phyloP scores from a whole-genome alignment of 2,329 filamentous ascomycete species.

The Dryadomyces sulphureus region DNA sequence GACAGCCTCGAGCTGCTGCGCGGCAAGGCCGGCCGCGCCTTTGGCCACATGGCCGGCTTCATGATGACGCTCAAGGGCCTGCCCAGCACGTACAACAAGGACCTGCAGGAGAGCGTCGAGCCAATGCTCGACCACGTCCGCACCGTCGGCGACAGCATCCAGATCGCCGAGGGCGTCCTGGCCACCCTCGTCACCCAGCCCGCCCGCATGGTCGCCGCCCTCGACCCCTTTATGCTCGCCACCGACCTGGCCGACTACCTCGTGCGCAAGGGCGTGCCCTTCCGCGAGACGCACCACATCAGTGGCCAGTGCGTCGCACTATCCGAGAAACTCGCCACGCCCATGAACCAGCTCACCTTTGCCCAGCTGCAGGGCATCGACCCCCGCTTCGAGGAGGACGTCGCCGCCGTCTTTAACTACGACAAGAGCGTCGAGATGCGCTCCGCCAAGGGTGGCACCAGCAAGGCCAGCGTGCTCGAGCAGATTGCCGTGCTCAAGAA shows the following conservation, averaged over 20 bases:
- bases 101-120: constrained; percentile 77
- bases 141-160: constrained; percentile 65
- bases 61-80: constrained; percentile 61
- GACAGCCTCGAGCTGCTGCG: constrained; percentile 57
- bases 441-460: constrained; percentile 63
- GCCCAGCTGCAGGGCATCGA: constrained; percentile 57
- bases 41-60: constrained; percentile 69
- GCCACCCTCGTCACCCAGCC: constrained; percentile 55
- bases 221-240: constrained; percentile 75
- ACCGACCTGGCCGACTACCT: constrained; percentile 55
- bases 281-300: constrained; percentile 74
- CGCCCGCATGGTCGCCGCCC: constrained; percentile 62
- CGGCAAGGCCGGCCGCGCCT: constrained; percentile 62
- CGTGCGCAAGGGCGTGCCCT: constrained; percentile 58
- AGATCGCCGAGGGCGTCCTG: constrained; percentile 70
- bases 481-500: constrained; percentile 12
- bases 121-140: constrained; percentile 75
- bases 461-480: constrained; percentile 30
- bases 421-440: constrained; percentile 71
- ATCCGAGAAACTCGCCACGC: constrained; percentile 47
- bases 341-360: constrained; percentile 57
- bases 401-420: constrained; percentile 61
- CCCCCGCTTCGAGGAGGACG: constrained; percentile 53
- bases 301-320: constrained; percentile 61
- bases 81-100: constrained; percentile 78